These are phyloP conservation scores for Picea glauca DNA, from an alignment of 75 land plant species.

Conservation along the genomic window DNA sequence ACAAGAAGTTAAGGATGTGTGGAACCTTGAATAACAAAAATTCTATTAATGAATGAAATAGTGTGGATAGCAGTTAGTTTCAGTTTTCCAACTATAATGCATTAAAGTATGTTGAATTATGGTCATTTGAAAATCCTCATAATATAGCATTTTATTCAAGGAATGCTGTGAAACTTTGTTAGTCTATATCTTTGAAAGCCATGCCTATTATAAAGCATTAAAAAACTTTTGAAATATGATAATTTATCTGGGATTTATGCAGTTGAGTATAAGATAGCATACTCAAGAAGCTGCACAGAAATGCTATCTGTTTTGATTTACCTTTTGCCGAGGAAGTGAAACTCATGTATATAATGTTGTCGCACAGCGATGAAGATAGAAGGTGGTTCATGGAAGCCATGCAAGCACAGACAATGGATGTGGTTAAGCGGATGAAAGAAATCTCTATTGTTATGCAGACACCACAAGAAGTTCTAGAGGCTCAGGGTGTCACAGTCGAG, in stretches of 20 bases:
- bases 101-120: neutral
- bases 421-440: constrained; percentile 91
- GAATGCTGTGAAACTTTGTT: neutral
- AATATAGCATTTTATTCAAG: neutral
- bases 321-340: neutral
- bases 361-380: constrained; percentile 83
- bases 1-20: neutral
- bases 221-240: neutral
- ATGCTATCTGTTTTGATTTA: neutral
- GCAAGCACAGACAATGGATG: constrained; percentile 87
- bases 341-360: neutral
- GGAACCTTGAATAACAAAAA: neutral
- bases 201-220: neutral
- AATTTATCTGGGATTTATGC: neutral
- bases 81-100: neutral
- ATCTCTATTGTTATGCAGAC: constrained; percentile 84
- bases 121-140: neutral
- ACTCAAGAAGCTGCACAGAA: too few relatives aligned
- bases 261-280: too few relatives aligned
- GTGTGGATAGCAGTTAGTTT: neutral
- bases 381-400: constrained; percentile 98
- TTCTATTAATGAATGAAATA: neutral
- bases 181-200: neutral
- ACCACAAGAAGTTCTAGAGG: constrained; percentile 68
- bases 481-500: constrained; percentile 78